phyloP scores from a whole-genome alignment of 495 filamentous ascomycete genomes.

The Cercophora newfieldiana region DNA sequence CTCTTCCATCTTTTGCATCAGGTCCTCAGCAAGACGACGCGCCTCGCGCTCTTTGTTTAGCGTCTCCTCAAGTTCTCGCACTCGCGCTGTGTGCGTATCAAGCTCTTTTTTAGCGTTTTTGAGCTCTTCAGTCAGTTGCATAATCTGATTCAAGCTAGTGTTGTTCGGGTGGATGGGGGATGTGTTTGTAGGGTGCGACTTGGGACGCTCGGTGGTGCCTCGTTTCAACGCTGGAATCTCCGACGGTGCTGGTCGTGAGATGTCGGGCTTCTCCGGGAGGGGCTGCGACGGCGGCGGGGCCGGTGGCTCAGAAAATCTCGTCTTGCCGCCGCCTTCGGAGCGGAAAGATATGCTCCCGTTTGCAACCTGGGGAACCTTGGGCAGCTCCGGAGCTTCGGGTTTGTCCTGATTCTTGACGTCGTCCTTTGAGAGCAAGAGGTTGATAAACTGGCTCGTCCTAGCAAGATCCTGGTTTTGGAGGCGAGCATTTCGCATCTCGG shows the following conservation, averaged over 20 bases:
- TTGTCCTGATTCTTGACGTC: slow-evolving; percentile 64
- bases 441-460: slow-evolving; percentile 78
- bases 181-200: slow-evolving; percentile 49
- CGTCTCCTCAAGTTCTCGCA: slow-evolving; percentile 79
- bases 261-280: slow-evolving; percentile 85
- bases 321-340: slow-evolving; percentile 57
- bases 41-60: slow-evolving; percentile 77
- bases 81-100: slow-evolving; percentile 70
- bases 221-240: slow-evolving; percentile 64
- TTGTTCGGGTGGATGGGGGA: slow-evolving; percentile 67
- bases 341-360: slow-evolving; percentile 50
- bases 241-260: slow-evolving; percentile 46
- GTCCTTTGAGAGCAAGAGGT: slow-evolving; percentile 69
- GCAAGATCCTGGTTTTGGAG: slow-evolving; percentile 83
- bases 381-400: slow-evolving; percentile 46
- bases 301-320: slow-evolving; percentile 83
- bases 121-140: slow-evolving; percentile 78
- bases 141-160: slow-evolving; percentile 64
- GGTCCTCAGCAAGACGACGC: slow-evolving; percentile 78
- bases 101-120: slow-evolving; percentile 78
- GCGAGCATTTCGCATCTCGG: slow-evolving; percentile 82
- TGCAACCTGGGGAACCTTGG: slow-evolving; percentile 35
- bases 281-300: slow-evolving; percentile 91
- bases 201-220: slow-evolving; percentile 71
- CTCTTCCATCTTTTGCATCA: slow-evolving; percentile 69